phyloP scores from a whole-genome alignment of 495 filamentous ascomycete species.

The Parathielavia hyrcaniae region DNA sequence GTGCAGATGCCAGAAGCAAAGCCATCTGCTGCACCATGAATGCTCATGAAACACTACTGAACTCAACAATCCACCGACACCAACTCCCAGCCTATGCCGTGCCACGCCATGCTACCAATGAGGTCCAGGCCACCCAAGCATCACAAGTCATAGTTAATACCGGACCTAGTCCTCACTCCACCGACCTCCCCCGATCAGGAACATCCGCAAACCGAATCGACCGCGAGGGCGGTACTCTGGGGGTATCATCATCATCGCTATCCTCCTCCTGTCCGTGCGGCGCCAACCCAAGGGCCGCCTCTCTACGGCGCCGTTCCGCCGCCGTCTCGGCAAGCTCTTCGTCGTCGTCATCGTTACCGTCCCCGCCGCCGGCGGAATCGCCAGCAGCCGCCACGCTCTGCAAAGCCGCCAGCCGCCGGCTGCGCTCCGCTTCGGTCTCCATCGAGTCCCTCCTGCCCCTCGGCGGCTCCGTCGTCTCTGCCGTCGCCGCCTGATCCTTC shows the following conservation, averaged over 20 bases:
- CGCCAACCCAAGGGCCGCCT: slow-evolving; percentile 70
- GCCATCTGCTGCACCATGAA: not conserved
- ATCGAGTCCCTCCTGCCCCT: slow-evolving; percentile 26
- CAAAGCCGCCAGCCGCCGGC: slow-evolving; percentile 38
- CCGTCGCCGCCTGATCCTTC: too few species aligned
- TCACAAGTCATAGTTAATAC: not conserved
- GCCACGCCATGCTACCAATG: not conserved
- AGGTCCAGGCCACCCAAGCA: not conserved
- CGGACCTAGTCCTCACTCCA: not conserved
- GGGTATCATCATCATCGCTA: slow-evolving; percentile 57
- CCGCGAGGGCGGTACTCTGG: slow-evolving; percentile 39
- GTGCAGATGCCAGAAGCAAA: not conserved
- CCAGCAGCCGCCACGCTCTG: slow-evolving; percentile 22
- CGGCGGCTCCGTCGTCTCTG: slow-evolving; percentile 13
- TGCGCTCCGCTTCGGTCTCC: slow-evolving; percentile 41
- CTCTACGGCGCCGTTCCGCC: slow-evolving; percentile 72
- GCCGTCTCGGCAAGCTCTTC: slow-evolving; percentile 62
- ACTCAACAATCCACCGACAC: not conserved
- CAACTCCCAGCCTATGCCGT: slow-evolving; percentile 3
- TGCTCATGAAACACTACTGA: not conserved
- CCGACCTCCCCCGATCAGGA: slow-evolving; percentile 22
- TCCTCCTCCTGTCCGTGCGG: slow-evolving; percentile 51
- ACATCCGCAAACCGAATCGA: slow-evolving; percentile 44
- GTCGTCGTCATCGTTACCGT: slow-evolving; percentile 8
- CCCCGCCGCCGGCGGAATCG: slow-evolving; percentile 30